phyloP scores from a whole-genome alignment of 129 eudicot species.

The Escallonia rubra region DNA sequence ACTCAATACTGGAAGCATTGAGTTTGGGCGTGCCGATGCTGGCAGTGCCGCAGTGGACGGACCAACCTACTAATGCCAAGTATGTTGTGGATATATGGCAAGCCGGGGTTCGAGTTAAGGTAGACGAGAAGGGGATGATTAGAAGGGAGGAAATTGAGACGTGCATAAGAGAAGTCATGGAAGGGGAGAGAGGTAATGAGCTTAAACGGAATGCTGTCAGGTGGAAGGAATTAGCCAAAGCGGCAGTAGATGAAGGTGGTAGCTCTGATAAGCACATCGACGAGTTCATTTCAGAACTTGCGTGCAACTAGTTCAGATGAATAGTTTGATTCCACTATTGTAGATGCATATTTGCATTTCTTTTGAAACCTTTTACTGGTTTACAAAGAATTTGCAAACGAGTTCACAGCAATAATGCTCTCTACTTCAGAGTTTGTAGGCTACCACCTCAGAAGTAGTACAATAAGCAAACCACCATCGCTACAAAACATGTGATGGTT shows the following conservation, averaged over 20 bases:
- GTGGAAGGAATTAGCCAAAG: not conserved
- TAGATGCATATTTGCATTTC: too few relatives aligned
- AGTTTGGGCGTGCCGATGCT: slow-evolving; percentile 20
- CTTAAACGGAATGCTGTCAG: not conserved
- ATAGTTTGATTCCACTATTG: too few relatives aligned
- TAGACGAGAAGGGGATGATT: not conserved
- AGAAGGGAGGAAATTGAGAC: slow-evolving; percentile 12
- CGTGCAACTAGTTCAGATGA: too few relatives aligned
- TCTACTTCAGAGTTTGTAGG: too few relatives aligned
- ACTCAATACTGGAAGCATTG: slow-evolving; percentile 14
- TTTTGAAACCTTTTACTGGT: too few relatives aligned
- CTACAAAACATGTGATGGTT: too few relatives aligned
- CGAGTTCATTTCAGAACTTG: not conserved
- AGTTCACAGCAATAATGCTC: too few relatives aligned
- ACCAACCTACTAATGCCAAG: slow-evolving; percentile 20
- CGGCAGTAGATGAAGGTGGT: not conserved
- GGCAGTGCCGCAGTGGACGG: slow-evolving; percentile 17
- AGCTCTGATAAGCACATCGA: not conserved
- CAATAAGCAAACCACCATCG: too few relatives aligned
- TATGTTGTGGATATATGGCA: slow-evolving; percentile 15
- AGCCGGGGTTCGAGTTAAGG: slow-evolving; percentile 6
- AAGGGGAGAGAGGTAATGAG: slow-evolving; percentile 9
- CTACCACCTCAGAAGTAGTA: too few relatives aligned
- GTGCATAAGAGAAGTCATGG: slow-evolving; percentile 17
- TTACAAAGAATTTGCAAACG: too few relatives aligned